phyloP scores from a whole-genome alignment of 2,329 filamentous ascomycete species.

The Ascomycota sp. region DNA sequence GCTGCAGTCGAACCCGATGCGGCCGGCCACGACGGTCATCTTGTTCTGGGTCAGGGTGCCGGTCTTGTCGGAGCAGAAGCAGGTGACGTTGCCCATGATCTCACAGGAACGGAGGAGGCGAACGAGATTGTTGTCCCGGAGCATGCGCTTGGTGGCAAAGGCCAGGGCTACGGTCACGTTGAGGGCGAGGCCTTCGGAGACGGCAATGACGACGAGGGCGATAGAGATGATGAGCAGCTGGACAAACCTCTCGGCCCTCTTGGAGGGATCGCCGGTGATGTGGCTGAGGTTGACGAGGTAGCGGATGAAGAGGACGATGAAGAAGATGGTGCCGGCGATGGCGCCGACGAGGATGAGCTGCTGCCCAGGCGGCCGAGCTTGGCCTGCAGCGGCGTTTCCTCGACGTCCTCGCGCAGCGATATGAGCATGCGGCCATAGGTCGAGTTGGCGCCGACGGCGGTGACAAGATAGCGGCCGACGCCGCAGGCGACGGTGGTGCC shows the following conservation, averaged over 20 bases:
- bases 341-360: slow-evolving; percentile 36
- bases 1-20: slow-evolving; percentile 20
- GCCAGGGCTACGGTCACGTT: slow-evolving; percentile 41
- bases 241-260: slow-evolving; percentile 35
- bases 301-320: slow-evolving; percentile 19
- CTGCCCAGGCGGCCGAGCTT: slow-evolving; percentile 58
- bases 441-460: slow-evolving; percentile 52
- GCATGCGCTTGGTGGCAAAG: slow-evolving; percentile 41
- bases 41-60: slow-evolving; percentile 44
- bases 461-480: slow-evolving; percentile 56
- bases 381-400: slow-evolving; percentile 58
- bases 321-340: slow-evolving; percentile 20
- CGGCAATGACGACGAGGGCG: slow-evolving; percentile 37
- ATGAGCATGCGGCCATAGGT: slow-evolving; percentile 62
- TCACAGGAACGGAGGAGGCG: slow-evolving; percentile 38
- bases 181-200: slow-evolving; percentile 38
- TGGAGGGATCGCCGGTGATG: slow-evolving; percentile 19
- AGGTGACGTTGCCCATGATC: slow-evolving; percentile 44
- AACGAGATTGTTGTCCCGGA: slow-evolving; percentile 41
- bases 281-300: slow-evolving; percentile 14
- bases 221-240: slow-evolving; percentile 37
- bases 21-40: slow-evolving; percentile 39
- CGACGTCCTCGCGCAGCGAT: slow-evolving; percentile 54
- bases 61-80: slow-evolving; percentile 45
- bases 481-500: slow-evolving; percentile 61